phyloP scores from a whole-genome alignment of 305 asterid species.

The Rubia peregrina region DNA sequence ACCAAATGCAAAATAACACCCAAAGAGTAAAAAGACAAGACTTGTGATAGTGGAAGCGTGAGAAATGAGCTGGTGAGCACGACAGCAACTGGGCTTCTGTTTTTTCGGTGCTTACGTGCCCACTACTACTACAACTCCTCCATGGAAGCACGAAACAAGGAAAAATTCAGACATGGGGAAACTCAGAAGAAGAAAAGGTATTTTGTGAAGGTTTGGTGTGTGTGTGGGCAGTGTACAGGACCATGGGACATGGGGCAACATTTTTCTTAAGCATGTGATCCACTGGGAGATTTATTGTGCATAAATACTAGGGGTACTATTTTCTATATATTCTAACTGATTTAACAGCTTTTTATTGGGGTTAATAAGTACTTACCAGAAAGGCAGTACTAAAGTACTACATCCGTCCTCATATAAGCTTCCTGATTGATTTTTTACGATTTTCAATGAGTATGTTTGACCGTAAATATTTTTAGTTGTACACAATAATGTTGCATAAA shows the following conservation, averaged over 20 bases:
- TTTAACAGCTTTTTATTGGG: not conserved
- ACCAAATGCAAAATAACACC: not conserved
- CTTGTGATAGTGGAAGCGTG: not conserved
- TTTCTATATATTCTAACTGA: not conserved
- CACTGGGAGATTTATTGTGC: slow-evolving; percentile 2
- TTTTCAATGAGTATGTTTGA: too few species aligned
- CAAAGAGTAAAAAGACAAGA: not conserved
- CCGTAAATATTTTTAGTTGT: too few species aligned
- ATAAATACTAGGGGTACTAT: not conserved
- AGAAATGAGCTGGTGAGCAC: slow-evolving; percentile 24
- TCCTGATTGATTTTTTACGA: too few species aligned
- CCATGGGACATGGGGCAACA: not conserved
- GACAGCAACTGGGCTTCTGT: slow-evolving; percentile 15
- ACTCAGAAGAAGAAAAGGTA: not conserved
- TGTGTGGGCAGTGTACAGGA: not conserved
- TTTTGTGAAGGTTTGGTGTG: not conserved
- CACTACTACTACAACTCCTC: slow-evolving; percentile 7
- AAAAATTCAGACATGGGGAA: not conserved
- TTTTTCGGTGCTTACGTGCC: slow-evolving; percentile 8
- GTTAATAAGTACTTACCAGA: not conserved
- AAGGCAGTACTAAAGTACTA: too few species aligned
- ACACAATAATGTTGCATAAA: too few species aligned
- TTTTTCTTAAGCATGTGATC: slow-evolving; percentile 16
- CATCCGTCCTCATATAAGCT: too few species aligned
- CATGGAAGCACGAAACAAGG: slow-evolving; percentile 4